Base-by-base conservation (phyloP, 495 filamentous ascomycete species). In the Lentithecium fluviatile region DNA sequence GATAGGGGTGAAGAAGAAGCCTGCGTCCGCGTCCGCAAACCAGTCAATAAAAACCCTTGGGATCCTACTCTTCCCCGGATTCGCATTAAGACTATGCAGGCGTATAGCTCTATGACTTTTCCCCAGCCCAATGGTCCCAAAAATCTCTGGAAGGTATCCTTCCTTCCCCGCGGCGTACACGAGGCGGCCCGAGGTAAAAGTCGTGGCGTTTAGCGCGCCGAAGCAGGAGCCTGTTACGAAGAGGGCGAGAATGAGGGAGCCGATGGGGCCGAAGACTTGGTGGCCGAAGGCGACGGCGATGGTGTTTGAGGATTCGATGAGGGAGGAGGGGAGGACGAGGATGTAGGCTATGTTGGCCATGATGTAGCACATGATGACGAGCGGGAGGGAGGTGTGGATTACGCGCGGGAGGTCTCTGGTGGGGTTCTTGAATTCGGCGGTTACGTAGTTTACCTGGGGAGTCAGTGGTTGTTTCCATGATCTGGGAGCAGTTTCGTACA, bases 91-190 rank as follows among this genome's bases (percentile, higher is more conserved):
- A 13, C 55, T 58, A 37, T 71, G 65, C 0, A 74, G 58, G 2
- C 69, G 69, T 36, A 73, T 69, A 24, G 50, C 59, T 42, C 63
- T 51, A 40, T 64, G 51, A 21, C 52, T 37, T 25, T 67, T 71
- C 34, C 67, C 59, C 47, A 94, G 76, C 23, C 94, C 95, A 37
- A 97, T 85, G 51, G 83, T 87, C 29, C 90, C 89, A 62, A 97
- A 91, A 13, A 97, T 58, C 2, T 82, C 75, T 0, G 95, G 94
- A 29, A 98, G 82, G 68, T 95, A 97, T 49, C 94, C 93, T 76
- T 97, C 94, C 68, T 95, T 95, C 12, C 91, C 93, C 19, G 94
- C 94, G 20, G 85, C 90, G 74, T 98, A 97, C 68, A 97, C 87
- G 17, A 98, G 83, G 6, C 94, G 88, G 60, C 90, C 89, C 62